Evolutionary conservation across 2,329 filamentous ascomycete species (phyloP), one percentile per base, ranked within the genome.

Genomic region (Ophiostoma sp.): DNA sequence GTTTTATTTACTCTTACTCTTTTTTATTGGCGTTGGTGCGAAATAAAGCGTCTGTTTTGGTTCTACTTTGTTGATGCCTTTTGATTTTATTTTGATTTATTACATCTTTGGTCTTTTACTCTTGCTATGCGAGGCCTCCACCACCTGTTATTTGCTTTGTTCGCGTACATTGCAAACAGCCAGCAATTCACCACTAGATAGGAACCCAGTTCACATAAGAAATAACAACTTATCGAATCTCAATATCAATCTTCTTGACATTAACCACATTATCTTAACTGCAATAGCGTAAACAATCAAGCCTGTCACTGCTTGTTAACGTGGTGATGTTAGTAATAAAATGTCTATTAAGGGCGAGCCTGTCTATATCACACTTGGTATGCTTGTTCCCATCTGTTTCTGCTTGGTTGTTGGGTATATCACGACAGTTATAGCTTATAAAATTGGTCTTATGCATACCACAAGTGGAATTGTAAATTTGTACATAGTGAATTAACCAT

Each of bases 1-100:
- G 33, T 44, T 68, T 67, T 67, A 23, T n/a, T 65, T 44, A 15
- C 11, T 65, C 17, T 48, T 48, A 48, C 44, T 48, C 15, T 27
- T 41, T 20, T 41, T 60, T 31, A 62, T 48, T 33, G 69, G 69
- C 69, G 69, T 68, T 71, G 64, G 69, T 35, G 68, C 67, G 41
- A 71, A 68, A 48, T 36, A 36, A 31, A 65, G 69, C 67, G 54
- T 31, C 33, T 70, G 7, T 67, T 66, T 66, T 66, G 67, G 33
- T 36, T 62, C 31, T 62, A 62, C 27, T 60, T 33, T 60, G n/a
- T 23, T 27, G 48, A 48, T 48, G 15, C 20, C 17, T 20, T 2
- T 27, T 54, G 52, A 27, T 54, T 60, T n/a, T 23, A 2, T 23
- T 54, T 54, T 54, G 48, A 54, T 54, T 54, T 54, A 8, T 27